phyloP scores from a whole-genome alignment of 2,329 filamentous ascomycete species.

The Monosporascus sp. region DNA sequence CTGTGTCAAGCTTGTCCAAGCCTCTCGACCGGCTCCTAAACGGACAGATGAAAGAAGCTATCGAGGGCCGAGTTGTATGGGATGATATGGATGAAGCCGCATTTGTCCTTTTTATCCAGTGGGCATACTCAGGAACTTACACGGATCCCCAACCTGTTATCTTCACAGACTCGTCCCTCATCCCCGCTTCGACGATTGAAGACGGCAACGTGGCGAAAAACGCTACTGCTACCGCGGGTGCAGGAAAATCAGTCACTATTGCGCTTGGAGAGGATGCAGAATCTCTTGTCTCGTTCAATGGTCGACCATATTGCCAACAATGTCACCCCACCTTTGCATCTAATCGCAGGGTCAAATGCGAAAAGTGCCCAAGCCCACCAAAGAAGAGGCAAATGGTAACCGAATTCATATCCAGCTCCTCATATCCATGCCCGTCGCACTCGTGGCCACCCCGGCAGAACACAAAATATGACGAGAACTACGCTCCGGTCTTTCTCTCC shows the following conservation, averaged over 20 bases:
- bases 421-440: background rate
- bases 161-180: background rate
- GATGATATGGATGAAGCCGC: constrained; percentile 10
- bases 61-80: constrained; percentile 6
- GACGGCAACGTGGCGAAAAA: too few relatives aligned
- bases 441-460: constrained; percentile 2
- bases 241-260: too few relatives aligned
- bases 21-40: constrained; percentile 6
- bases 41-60: constrained; percentile 7
- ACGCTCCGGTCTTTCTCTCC: constrained; percentile 7
- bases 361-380: too few relatives aligned
- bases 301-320: too few relatives aligned
- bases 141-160: constrained; percentile 4
- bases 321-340: too few relatives aligned
- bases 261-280: too few relatives aligned
- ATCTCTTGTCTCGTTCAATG: too few relatives aligned
- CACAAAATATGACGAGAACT: constrained; percentile 6
- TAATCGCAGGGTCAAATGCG: too few relatives aligned
- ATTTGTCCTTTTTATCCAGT: constrained; percentile 8
- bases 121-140: constrained; percentile 10
- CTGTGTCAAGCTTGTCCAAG: constrained; percentile 3
- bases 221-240: too few relatives aligned
- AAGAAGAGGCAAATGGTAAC: background rate
- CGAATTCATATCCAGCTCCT: background rate
- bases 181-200: too few relatives aligned